Base-by-base conservation (phyloP, 805 yeast genomes). In the Monosporozyma aerobia region DNA sequence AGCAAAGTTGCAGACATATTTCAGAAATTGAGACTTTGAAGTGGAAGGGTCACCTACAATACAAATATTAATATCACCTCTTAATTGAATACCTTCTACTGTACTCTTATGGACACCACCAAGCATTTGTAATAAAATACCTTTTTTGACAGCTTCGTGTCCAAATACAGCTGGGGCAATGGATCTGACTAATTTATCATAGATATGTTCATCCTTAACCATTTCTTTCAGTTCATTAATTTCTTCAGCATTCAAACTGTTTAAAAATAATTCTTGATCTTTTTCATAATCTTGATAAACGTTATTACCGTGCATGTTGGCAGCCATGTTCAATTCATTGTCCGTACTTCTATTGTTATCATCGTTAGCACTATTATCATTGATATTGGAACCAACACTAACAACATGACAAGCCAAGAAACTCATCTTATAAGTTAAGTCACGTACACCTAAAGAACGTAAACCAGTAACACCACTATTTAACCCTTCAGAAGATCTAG, bases 11-110 rank as follows among this genome's bases (percentile, higher is more conserved):
- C 90, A 85, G 13, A 94, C 96, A 68, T 94, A 94, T 69, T 94
- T 94, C 66, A 92, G 75, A 65, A 92, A 92, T 69, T 92, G 99
- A 0, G 97, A 90, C 69, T 92, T 92, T 35, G 98, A 88, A 10
- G 98, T 92, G 1, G 97, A 90, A 3, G 99, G 99, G 68, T 92
- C 99, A 48, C 99, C 99, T 50, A 92, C 98, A 57, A 92, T 78
- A 75, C 99, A 92, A 45, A 92, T 85, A 67, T 92, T 92, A 64
- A 92, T 92, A 67, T 92, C 99, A 60, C 99, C 99, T 76, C 99
- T 83, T 57, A 92, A 76, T 61, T 90, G 85, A 60, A 92, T 92
- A 29, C 98, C 98, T 68, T 92, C 99, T 14, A 88, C 80, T 0
- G 99, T 92, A 53, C 80, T 76, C 68, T 92, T 92, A 71, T 92